phyloP scores from a whole-genome alignment of 768 basidiomycete genomes.

The Cubamyces lactineus region DNA sequence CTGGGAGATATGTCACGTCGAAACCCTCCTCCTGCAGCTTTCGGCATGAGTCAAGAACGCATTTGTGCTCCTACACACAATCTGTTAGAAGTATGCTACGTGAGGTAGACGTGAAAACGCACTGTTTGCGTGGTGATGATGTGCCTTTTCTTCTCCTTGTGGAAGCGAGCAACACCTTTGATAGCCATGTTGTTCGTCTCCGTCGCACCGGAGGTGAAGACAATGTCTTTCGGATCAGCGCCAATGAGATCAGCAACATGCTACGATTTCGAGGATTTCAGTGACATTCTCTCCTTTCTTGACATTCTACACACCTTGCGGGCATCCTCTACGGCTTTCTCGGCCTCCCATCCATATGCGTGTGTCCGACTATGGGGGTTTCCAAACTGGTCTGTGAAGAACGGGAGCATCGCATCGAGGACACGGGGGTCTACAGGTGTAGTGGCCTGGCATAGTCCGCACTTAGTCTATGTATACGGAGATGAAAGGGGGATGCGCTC shows the following conservation, averaged over 20 bases:
- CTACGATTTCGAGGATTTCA: constrained; percentile 42
- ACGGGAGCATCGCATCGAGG: constrained; percentile 95
- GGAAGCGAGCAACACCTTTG: constrained; percentile 95
- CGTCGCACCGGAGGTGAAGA: constrained; percentile 98
- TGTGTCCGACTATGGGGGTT: constrained; percentile 99
- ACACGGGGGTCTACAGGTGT: constrained; percentile 98
- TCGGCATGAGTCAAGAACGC: constrained; percentile 96
- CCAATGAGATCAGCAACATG: constrained; percentile 91
- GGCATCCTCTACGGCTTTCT: constrained; percentile 90
- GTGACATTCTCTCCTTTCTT: background rate
- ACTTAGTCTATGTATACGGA: constrained; percentile 5
- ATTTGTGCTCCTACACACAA: constrained; percentile 91
- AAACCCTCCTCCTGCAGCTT: constrained; percentile 96
- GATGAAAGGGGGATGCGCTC: constrained; percentile 27
- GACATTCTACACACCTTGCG: constrained; percentile 61
- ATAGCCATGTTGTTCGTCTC: constrained; percentile 98
- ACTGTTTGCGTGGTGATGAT: constrained; percentile 96
- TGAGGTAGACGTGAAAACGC: constrained; percentile 32
- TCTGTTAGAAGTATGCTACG: constrained; percentile 4
- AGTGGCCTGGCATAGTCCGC: constrained; percentile 66
- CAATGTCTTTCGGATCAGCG: constrained; percentile 92
- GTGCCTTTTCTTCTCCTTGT: constrained; percentile 91
- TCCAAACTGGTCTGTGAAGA: constrained; percentile 92
- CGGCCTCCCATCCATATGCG: constrained; percentile 99
- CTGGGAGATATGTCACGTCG: constrained; percentile 97